Evolutionary conservation across 257 asterid species (phyloP).

Genomic region (Haberlea rhodopensis): DNA sequence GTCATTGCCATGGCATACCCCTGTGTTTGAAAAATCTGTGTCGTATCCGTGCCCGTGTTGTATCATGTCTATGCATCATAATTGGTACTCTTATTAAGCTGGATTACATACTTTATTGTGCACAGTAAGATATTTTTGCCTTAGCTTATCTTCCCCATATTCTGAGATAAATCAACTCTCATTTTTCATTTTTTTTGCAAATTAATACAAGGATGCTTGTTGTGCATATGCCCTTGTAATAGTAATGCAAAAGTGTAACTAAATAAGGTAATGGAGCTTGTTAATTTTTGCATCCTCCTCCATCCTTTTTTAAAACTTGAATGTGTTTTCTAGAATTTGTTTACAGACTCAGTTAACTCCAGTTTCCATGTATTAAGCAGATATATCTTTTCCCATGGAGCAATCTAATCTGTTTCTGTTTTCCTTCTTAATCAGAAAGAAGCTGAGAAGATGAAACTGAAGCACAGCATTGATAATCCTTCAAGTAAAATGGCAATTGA

Average conservation of each 20-base stretch:
- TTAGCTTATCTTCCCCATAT: not conserved
- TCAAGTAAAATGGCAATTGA: conserved; percentile 44
- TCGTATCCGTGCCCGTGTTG: too few relatives aligned
- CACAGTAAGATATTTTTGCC: not conserved
- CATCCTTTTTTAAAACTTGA: conserved; percentile 15
- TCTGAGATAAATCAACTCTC: conserved; percentile 1
- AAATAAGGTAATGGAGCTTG: not conserved
- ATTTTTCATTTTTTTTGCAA: not conserved
- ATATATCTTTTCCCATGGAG: not conserved
- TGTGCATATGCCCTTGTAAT: not conserved
- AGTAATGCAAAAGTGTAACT: conserved; percentile 2
- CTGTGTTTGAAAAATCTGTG: too few relatives aligned
- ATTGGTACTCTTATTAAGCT: not conserved
- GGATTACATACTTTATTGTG: not conserved
- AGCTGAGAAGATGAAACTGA: conserved; percentile 50
- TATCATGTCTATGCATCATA: not conserved
- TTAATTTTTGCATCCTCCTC: conserved; percentile 11
- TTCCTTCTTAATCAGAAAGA: conserved; percentile 54
- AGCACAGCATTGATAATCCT: conserved; percentile 35
- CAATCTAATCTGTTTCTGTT: conserved; percentile 23
- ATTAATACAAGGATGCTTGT: not conserved
- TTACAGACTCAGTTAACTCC: not conserved
- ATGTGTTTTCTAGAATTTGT: not conserved
- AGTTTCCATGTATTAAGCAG: conserved; percentile 8
- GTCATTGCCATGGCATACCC: not conserved